Evolutionary conservation across 2,329 filamentous ascomycete genomes (phyloP).

Genomic region (Lasiodiplodia gonubiensis): DNA sequence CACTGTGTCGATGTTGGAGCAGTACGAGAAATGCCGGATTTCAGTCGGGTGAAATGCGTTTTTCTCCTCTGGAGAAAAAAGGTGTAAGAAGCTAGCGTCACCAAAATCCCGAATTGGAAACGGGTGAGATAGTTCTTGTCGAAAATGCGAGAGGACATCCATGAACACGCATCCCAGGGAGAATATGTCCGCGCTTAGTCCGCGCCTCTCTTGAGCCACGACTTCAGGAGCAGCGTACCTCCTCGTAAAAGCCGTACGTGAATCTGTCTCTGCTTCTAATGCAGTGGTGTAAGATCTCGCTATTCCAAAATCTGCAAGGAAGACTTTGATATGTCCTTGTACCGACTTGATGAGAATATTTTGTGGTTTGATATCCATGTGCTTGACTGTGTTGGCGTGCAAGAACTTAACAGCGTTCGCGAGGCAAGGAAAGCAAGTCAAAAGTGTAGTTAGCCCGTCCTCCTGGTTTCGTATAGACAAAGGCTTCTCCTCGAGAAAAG

Average conservation of each 20-base stretch:
- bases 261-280: background rate
- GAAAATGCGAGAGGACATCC: background rate
- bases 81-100: background rate
- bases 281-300: background rate
- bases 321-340: background rate
- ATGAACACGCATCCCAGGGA: background rate
- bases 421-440: slow-evolving; percentile 43
- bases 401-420: slow-evolving; percentile 37
- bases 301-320: background rate
- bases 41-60: no score
- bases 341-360: slow-evolving; percentile 32
- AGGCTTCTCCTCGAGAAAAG: slow-evolving; percentile 35
- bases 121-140: background rate
- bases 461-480: background rate
- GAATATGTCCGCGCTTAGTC: background rate
- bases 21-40: no score
- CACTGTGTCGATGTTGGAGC: no score
- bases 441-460: slow-evolving; percentile 17
- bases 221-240: background rate
- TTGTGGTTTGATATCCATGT: slow-evolving; percentile 36
- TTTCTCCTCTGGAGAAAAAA: background rate
- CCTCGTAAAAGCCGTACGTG: background rate
- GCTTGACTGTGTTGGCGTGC: slow-evolving; percentile 32
- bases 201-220: background rate
- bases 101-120: no score